Percentiles rank a stretch among this genome's conserved stretches.
These are phyloP conservation scores for Amaranthus cruentus DNA, from an alignment of 148 eudicot species.

Conservation along the genomic window DNA sequence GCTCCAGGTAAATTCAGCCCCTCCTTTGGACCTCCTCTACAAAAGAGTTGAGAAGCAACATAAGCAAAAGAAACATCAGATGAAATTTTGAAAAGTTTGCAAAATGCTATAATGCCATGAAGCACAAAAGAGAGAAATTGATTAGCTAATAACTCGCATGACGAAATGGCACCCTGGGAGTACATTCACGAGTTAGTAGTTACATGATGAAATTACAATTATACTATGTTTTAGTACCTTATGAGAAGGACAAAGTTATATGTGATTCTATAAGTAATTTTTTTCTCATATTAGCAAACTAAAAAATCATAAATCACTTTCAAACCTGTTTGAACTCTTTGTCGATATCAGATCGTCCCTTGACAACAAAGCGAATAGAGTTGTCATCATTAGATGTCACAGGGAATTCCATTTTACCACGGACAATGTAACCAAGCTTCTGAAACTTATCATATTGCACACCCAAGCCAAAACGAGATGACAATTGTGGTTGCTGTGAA, in stretches of 20 bases:
- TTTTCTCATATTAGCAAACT: too few species aligned
- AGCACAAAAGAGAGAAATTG: background rate
- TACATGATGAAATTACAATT: background rate
- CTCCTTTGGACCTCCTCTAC: slow-evolving; percentile 55
- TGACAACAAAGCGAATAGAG: slow-evolving; percentile 48
- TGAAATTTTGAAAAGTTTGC: too few species aligned
- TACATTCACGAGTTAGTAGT: background rate
- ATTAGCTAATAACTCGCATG: background rate
- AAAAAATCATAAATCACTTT: slow-evolving; percentile 2
- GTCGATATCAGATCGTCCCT: slow-evolving; percentile 62
- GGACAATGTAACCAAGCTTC: slow-evolving; percentile 50
- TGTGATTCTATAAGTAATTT: too few species aligned
- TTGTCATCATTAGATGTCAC: slow-evolving; percentile 46
- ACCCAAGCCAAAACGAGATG: slow-evolving; percentile 68
- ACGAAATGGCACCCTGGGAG: background rate
- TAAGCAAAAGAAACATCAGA: slow-evolving; percentile 1
- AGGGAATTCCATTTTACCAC: slow-evolving; percentile 70
- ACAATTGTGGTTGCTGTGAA: slow-evolving; percentile 34
- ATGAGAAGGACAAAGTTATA: too few species aligned
- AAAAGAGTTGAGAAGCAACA: slow-evolving; percentile 17
- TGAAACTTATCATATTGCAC: slow-evolving; percentile 49
- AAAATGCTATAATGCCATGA: background rate
- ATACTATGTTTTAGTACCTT: too few species aligned
- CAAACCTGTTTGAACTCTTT: slow-evolving; percentile 67
- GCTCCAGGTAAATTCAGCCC: slow-evolving; percentile 73